phyloP scores from a whole-genome alignment of 768 basidiomycete species.

The Exsudoporus frostii region DNA sequence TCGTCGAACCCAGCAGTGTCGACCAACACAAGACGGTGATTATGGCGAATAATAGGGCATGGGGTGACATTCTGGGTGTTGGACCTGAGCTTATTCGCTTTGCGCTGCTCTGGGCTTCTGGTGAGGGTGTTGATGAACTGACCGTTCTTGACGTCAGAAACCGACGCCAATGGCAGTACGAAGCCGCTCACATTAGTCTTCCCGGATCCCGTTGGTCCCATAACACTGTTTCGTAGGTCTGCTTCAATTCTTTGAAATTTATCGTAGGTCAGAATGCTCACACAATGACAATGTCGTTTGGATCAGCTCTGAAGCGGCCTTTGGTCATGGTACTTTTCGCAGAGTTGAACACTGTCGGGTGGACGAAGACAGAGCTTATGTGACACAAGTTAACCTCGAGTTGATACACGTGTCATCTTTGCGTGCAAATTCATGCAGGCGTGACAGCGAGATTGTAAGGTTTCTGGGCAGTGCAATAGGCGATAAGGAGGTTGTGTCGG shows the following conservation, averaged over 20 bases:
- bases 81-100: slow-evolving; percentile 5
- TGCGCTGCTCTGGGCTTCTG: background rate
- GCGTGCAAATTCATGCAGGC: background rate
- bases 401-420: background rate
- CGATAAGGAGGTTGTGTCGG: too few species aligned
- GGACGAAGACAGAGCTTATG: background rate
- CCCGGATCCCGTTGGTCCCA: slow-evolving; percentile 27
- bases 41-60: background rate
- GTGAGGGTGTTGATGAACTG: slow-evolving; percentile 18
- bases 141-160: background rate
- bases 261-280: background rate
- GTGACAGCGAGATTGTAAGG: background rate
- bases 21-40: slow-evolving; percentile 11
- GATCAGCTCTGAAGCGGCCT: slow-evolving; percentile 3
- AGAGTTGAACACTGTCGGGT: background rate
- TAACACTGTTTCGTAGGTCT: slow-evolving; percentile 4
- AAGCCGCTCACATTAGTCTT: slow-evolving; percentile 19
- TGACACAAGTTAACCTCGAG: background rate
- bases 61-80: slow-evolving; percentile 10
- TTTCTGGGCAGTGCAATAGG: too few species aligned
- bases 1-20: slow-evolving; percentile 24
- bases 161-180: background rate
- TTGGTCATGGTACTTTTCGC: background rate
- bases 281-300: slow-evolving; percentile 13
- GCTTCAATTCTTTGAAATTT: slow-evolving; percentile 1